Percentiles rank a stretch among this genome's conserved stretches.
Conservation (phyloP, 805 yeast genomes). For the Debaryomyces hansenii region DNA sequence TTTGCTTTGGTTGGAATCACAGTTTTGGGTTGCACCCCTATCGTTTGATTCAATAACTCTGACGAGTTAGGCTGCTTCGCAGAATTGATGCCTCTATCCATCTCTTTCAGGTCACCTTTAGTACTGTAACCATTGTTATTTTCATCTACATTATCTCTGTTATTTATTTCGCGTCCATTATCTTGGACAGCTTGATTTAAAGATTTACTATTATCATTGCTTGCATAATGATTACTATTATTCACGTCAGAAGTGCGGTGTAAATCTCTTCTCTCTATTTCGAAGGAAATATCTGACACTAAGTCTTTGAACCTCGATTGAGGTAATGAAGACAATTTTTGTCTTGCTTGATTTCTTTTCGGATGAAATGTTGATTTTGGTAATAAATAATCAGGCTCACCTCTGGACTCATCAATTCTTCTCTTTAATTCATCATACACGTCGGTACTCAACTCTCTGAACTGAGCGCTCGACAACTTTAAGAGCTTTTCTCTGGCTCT, state of each 20-base stretch:
- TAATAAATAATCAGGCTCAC: slow-evolving; percentile 61
- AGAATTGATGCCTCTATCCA: background rate
- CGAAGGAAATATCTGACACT: slow-evolving; percentile 84
- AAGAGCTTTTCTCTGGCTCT: slow-evolving; percentile 84
- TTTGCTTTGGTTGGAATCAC: slow-evolving; percentile 85
- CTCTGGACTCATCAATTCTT: slow-evolving; percentile 60
- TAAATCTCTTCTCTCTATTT: slow-evolving; percentile 75
- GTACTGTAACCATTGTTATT: background rate
- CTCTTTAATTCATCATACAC: slow-evolving; percentile 91
- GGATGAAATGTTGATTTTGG: slow-evolving; percentile 82
- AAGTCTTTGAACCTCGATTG: slow-evolving; percentile 82
- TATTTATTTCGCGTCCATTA: background rate
- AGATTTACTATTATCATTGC: background rate
- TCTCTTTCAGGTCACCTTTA: background rate
- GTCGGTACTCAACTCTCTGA: slow-evolving; percentile 87
- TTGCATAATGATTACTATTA: background rate
- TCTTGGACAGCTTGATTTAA: background rate
- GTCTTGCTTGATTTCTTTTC: slow-evolving; percentile 92
- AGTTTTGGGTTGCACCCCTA: slow-evolving; percentile 59
- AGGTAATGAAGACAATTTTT: slow-evolving; percentile 83
- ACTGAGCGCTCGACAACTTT: slow-evolving; percentile 79
- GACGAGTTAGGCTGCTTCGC: slow-evolving; percentile 6
- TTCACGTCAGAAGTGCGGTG: slow-evolving; percentile 23
- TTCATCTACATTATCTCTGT: background rate
- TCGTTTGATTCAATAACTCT: slow-evolving; percentile 17